Evolutionary conservation across 305 asterid genomes (phyloP).

Genomic region (Fraxinus angustifolia): DNA sequence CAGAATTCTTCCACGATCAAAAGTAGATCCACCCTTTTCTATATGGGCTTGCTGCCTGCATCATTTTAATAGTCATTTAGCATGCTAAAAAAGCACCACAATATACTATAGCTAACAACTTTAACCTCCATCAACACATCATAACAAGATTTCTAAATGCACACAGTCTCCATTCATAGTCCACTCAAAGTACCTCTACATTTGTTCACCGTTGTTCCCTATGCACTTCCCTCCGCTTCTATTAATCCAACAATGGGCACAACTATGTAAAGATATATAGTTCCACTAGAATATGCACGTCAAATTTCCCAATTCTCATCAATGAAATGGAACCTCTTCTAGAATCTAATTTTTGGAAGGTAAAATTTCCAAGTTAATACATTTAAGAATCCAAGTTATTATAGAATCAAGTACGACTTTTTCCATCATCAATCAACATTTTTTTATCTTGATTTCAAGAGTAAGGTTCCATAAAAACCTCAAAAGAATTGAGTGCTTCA

Average conservation of each 20-base stretch:
- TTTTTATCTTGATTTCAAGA: background rate
- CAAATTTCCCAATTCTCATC: background rate
- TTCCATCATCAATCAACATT: background rate
- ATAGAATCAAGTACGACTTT: background rate
- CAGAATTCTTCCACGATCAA: too few relatives aligned
- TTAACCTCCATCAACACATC: background rate
- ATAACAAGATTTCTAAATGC: background rate
- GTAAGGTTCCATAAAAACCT: background rate
- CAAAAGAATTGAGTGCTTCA: background rate
- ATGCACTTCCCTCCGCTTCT: background rate
- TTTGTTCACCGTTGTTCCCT: background rate
- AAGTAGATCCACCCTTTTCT: too few relatives aligned
- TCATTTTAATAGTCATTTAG: too few relatives aligned
- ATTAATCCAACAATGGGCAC: background rate
- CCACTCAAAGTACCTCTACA: background rate
- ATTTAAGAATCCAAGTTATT: background rate
- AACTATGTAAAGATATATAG: background rate
- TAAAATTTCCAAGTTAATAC: background rate
- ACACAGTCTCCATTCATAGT: background rate
- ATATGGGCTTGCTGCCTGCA: too few relatives aligned
- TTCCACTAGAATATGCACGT: background rate
- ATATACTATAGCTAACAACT: too few relatives aligned
- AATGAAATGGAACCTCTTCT: background rate
- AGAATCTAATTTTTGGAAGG: background rate
- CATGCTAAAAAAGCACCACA: too few relatives aligned